Evolutionary conservation across 768 basidiomycete genomes (phyloP), one percentile per base, ranked within the genome.

Genomic region (Asterophora lycoperdoides): DNA sequence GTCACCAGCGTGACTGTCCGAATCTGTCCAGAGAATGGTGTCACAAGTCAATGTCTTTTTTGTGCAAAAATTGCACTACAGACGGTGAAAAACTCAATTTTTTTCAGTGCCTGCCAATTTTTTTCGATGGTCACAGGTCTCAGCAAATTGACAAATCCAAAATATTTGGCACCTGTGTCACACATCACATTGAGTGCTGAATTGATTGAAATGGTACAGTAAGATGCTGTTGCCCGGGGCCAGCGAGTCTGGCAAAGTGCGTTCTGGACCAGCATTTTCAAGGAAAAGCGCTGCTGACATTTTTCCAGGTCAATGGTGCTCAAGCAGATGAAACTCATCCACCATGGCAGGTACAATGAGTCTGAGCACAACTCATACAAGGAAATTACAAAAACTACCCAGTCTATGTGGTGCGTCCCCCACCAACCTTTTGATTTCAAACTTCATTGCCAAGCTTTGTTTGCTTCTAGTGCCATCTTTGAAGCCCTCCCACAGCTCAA

Each of bases 171-270:
- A n/a, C n/a, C n/a, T n/a, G n/a, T n/a, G n/a, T n/a, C n/a, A n/a
- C n/a, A n/a, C n/a, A n/a, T n/a, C n/a, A n/a, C n/a, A n/a, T n/a
- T n/a, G n/a, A n/a, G n/a, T n/a, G n/a, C n/a, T n/a, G n/a, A n/a
- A n/a, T n/a, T n/a, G n/a, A n/a, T n/a, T n/a, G n/a, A n/a, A n/a
- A n/a, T n/a, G n/a, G n/a, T n/a, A n/a, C n/a, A n/a, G n/a, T n/a
- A n/a, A 97, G 75, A 95, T 97, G 93, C 65, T 97, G 53, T 66
- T 98, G 50, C 76, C 97, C 20, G 95, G 95, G 49, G 93, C 95
- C 51, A 93, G 95, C 70, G 93, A 96, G 77, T 93, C 91, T 46
- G 94, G 94, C 60, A 96, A 97, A 80, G 87, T 87, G 40, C 11
- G 74, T 68, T 8, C 8, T 14, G 17, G 6, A 23, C 23, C 23